Percentiles rank a stretch among this genome's conserved stretches.
Evolutionary conservation across 176 grass and related monocot genomes (phyloP).

Genomic region (Canna indica): DNA sequence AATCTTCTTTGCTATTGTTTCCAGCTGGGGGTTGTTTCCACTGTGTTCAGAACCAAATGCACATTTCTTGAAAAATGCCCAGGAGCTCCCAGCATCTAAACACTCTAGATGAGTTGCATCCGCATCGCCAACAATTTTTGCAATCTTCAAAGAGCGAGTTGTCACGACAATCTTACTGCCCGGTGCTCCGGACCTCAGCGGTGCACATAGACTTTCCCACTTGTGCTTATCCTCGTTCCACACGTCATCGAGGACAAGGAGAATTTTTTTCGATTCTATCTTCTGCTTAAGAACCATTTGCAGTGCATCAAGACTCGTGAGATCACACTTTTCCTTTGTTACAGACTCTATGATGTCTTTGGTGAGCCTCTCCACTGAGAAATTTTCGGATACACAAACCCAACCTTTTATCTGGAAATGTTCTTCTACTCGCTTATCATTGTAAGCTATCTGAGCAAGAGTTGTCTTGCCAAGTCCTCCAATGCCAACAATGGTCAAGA

Average conservation of each 20-base stretch:
- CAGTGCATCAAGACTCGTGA: slow-evolving; percentile 8
- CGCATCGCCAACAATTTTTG: not conserved
- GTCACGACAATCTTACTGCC: slow-evolving; percentile 27
- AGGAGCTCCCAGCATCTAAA: not conserved
- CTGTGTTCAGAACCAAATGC: slow-evolving; percentile 18
- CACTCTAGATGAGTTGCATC: slow-evolving; percentile 6
- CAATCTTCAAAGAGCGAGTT: slow-evolving; percentile 10
- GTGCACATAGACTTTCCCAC: slow-evolving; percentile 13
- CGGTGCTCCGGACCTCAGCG: not conserved
- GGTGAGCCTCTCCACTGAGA: slow-evolving; percentile 24
- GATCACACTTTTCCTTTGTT: not conserved
- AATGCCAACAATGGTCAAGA: slow-evolving; percentile 33
- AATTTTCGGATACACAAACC: slow-evolving; percentile 20
- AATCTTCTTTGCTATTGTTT: slow-evolving; percentile 21
- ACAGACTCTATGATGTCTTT: slow-evolving; percentile 5
- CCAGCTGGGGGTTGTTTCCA: not conserved
- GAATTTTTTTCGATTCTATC: slow-evolving; percentile 14
- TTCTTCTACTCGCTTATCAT: slow-evolving; percentile 5
- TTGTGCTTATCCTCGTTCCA: slow-evolving; percentile 11
- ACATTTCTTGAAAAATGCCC: slow-evolving; percentile 25
- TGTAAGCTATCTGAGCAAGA: slow-evolving; percentile 35
- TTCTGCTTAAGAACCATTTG: slow-evolving; percentile 22
- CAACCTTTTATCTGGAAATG: slow-evolving; percentile 22
- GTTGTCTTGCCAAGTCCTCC: slow-evolving; percentile 38
- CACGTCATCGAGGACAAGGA: slow-evolving; percentile 33